phyloP scores from a whole-genome alignment of 495 filamentous ascomycete genomes.

The Xylaria flabelliformis region DNA sequence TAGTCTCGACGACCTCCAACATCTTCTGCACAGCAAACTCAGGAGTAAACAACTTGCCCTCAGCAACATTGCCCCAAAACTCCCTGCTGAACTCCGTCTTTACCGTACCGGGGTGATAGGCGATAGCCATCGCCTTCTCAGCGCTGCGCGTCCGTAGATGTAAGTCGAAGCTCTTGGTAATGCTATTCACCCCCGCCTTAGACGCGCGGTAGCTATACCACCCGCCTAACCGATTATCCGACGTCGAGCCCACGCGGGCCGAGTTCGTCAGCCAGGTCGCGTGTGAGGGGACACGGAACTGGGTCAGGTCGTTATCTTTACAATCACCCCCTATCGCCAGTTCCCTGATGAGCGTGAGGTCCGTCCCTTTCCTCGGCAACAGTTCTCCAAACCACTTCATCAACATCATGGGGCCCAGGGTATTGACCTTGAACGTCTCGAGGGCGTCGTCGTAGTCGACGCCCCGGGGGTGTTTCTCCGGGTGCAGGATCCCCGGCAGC shows the following conservation, averaged over 20 bases:
- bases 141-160: constrained; percentile 61
- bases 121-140: constrained; percentile 67
- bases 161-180: constrained; percentile 77
- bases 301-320: not conserved
- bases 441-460: constrained; percentile 63
- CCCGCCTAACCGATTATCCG: constrained; percentile 72
- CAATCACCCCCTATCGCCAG: not conserved
- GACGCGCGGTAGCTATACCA: constrained; percentile 79
- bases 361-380: constrained; percentile 61
- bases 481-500: constrained; percentile 74
- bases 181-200: constrained; percentile 74
- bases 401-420: constrained; percentile 74
- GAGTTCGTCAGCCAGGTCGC: constrained; percentile 74
- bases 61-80: constrained; percentile 67
- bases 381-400: constrained; percentile 75
- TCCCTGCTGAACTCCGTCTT: constrained; percentile 74
- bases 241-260: constrained; percentile 76
- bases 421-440: constrained; percentile 70
- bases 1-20: constrained; percentile 55
- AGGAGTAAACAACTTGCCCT: constrained; percentile 66
- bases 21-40: constrained; percentile 67
- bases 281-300: constrained; percentile 36
- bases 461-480: constrained; percentile 73
- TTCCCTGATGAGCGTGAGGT: constrained; percentile 35
- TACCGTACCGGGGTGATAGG: constrained; percentile 85